phyloP scores from a whole-genome alignment of 2,329 filamentous ascomycete genomes.

The Ceratocystis destructans region DNA sequence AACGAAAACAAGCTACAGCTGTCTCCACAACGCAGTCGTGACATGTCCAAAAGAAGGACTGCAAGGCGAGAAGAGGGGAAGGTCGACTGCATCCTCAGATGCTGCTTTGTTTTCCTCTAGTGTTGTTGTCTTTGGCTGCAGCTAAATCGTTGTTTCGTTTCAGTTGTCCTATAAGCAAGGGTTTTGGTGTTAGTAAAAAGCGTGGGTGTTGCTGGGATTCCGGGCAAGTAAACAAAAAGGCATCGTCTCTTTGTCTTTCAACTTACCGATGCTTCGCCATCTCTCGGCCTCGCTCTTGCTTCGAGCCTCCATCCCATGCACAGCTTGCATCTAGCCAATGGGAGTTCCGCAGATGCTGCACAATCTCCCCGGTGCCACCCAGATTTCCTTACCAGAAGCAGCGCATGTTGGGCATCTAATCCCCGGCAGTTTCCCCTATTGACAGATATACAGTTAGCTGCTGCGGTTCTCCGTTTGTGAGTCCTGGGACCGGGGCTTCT shows the following conservation, averaged over 20 bases:
- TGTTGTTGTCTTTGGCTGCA: no score
- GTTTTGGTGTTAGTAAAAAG: no score
- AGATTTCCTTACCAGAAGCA: conserved; percentile 37
- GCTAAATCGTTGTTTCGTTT: no score
- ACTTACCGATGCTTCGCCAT: not conserved
- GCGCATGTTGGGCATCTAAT: conserved; percentile 40
- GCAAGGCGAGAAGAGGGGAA: no score
- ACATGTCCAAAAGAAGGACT: no score
- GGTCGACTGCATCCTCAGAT: no score
- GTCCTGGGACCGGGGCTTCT: no score
- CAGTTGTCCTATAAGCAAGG: no score
- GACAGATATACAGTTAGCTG: not conserved
- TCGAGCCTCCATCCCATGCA: not conserved
- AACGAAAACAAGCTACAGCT: not conserved
- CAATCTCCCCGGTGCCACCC: conserved; percentile 40
- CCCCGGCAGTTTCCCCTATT: conserved; percentile 30
- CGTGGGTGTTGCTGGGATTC: no score
- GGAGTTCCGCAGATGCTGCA: conserved; percentile 40
- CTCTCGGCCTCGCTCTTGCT: not conserved
- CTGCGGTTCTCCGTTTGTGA: not conserved
- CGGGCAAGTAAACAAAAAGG: not conserved
- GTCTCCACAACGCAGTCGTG: no score
- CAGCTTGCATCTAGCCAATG: conserved; percentile 23
- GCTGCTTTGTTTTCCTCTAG: no score
- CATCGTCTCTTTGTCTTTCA: not conserved